A percentile compares a stretch with the other conserved stretches of the same genome.
These are phyloP conservation scores for Jamesozyma spencerorum DNA, from an alignment of 805 yeast genomes.

Conservation along the genomic window DNA sequence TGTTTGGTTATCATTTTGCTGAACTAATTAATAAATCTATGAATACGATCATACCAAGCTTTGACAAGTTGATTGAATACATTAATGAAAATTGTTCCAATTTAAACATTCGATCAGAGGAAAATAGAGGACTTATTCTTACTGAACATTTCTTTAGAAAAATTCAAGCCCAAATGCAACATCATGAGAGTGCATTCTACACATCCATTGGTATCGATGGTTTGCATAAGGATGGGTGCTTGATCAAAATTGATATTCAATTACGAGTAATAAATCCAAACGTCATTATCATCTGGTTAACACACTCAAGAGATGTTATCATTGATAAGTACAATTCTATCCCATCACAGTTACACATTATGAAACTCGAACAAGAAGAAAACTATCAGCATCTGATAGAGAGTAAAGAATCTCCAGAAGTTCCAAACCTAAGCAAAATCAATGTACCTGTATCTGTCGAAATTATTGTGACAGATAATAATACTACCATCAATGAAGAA, in stretches of 20 bases:
- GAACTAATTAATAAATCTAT: constrained; percentile 39
- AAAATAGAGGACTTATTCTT: constrained; percentile 54
- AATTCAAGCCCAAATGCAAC: constrained; percentile 37
- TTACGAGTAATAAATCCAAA: constrained; percentile 55
- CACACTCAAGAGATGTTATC: constrained; percentile 51
- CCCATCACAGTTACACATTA: constrained; percentile 32
- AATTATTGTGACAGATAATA: neutral
- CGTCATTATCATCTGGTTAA: constrained; percentile 69
- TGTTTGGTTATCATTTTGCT: constrained; percentile 56
- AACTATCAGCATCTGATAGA: neutral
- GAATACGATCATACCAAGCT: constrained; percentile 53
- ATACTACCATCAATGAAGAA: neutral
- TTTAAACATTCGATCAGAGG: constrained; percentile 33
- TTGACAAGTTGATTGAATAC: constrained; percentile 33
- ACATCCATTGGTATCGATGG: constrained; percentile 60
- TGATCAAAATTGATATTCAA: constrained; percentile 68
- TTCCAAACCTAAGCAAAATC: no score
- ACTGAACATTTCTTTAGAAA: constrained; percentile 87
- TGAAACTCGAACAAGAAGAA: constrained; percentile 5
- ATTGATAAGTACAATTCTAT: constrained; percentile 26
- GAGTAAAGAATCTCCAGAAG: no score
- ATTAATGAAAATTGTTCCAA: constrained; percentile 29
- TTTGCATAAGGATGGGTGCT: constrained; percentile 56
- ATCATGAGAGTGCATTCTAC: constrained; percentile 41
- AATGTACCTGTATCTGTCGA: no score